Evolutionary conservation across 345 rosid genomes (phyloP), one percentile per base, ranked within the genome.

Genomic region (Gossypium australe): DNA sequence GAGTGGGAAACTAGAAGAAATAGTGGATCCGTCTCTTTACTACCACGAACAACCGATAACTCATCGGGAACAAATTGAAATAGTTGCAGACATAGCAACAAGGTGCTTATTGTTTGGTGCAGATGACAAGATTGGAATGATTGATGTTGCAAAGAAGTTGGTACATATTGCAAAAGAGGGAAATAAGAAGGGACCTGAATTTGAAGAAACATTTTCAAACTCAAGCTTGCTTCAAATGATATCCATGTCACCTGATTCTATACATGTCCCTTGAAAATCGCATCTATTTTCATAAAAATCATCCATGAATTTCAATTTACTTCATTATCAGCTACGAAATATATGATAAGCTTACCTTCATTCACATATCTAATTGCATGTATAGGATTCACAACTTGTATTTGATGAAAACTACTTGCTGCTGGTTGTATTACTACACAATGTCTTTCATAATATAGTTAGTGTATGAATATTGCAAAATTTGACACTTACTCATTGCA

Each of bases 201-300:
- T 91, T 43, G 91, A 93, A 64, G 98, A 93, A 79, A 93, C 97
- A 24, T 91, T 91, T 60, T 91, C 95, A 4, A 94, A 90, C 81
- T 94, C 94, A 49, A 91, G 97, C 75, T 85, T 93, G 47, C 93
- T 94, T 73, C 97, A 94, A 75, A 91, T 91, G 98, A 86, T 89
- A 43, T 94, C 98, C 22, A 86, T 87, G 95, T 94, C 97, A 66
- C 98, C 94, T 72, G 98, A 90, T 65, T 94, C 94, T 2, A 83
- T 87, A 27, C 67, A 82, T 47, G 79, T 83, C 47, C 87, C 81
- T 41, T 84, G 63, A 84, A 57, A 84, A 45, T 43, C 10, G n/a
- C 43, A 27, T 4, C 47, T 56, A 17, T 44, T 16, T 67, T 67
- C 13, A 48, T 43, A 27, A 75, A 55, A 57, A 18, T 38, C 41